Conservation (phyloP, 2,329 filamentous ascomycete genomes). For the Mycosphaerelloides madeirae region DNA sequence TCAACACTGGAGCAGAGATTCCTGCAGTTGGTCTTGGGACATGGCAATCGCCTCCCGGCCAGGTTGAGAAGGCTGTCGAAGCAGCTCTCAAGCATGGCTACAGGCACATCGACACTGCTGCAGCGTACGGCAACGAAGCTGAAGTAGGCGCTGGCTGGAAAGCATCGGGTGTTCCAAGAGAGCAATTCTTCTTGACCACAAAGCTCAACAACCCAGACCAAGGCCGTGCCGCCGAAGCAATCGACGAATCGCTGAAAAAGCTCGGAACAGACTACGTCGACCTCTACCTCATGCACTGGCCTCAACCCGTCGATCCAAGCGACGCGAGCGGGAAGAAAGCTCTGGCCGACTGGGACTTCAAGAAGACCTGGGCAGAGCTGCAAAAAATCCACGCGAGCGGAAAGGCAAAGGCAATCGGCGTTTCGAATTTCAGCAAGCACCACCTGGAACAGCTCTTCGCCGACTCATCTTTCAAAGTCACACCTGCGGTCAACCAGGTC, state of each 20-base stretch:
- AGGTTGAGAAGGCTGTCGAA: slow-evolving; percentile 68
- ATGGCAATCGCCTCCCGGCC: slow-evolving; percentile 67
- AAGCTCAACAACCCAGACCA: slow-evolving; percentile 81
- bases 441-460: slow-evolving; percentile 71
- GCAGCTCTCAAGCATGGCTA: slow-evolving; percentile 57
- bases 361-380: slow-evolving; percentile 62
- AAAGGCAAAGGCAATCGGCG: slow-evolving; percentile 69
- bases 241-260: slow-evolving; percentile 56
- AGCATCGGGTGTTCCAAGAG: slow-evolving; percentile 58
- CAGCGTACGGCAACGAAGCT: slow-evolving; percentile 73
- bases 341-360: slow-evolving; percentile 72
- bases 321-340: slow-evolving; percentile 57
- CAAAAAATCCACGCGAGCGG: slow-evolving; percentile 55
- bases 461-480: slow-evolving; percentile 58
- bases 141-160: slow-evolving; percentile 70
- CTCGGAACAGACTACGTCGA: slow-evolving; percentile 64
- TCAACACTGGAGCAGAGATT: slow-evolving; percentile 72
- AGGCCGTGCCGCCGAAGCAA: slow-evolving; percentile 60
- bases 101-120: slow-evolving; percentile 62
- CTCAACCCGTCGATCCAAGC: slow-evolving; percentile 57
- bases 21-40: slow-evolving; percentile 72
- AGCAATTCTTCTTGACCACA: slow-evolving; percentile 70
- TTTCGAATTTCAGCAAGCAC: slow-evolving; percentile 79
- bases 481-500: slow-evolving; percentile 72
- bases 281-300: slow-evolving; percentile 70